Conservation (phyloP, 495 filamentous ascomycete species). For the Apiosordaria backusii region DNA sequence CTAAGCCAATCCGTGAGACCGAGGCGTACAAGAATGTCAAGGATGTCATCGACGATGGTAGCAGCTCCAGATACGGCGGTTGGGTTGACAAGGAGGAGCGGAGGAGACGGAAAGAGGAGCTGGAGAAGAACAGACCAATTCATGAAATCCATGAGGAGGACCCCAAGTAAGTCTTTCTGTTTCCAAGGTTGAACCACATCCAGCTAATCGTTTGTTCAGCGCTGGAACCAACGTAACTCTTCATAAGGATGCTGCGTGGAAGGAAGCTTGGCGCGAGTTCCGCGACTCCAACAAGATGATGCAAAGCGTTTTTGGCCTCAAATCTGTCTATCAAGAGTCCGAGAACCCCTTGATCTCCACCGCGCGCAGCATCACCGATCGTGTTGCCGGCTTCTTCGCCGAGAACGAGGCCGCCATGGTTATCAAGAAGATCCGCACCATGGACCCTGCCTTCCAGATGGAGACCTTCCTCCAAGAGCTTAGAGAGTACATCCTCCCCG, state of each 20-base stretch:
- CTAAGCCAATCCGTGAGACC: slow-evolving; percentile 86
- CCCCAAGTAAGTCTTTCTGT: slow-evolving; percentile 65
- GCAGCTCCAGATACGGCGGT: slow-evolving; percentile 91
- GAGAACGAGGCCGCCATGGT: slow-evolving; percentile 97
- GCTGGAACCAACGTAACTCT: slow-evolving; percentile 91
- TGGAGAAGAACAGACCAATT: slow-evolving; percentile 53
- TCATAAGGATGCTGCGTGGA: slow-evolving; percentile 95
- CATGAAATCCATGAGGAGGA: slow-evolving; percentile 70
- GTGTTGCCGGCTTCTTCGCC: slow-evolving; percentile 91
- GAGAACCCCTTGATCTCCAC: slow-evolving; percentile 94
- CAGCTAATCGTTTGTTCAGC: slow-evolving; percentile 34
- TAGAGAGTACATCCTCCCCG: slow-evolving; percentile 95
- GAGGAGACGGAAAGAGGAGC: slow-evolving; percentile 66
- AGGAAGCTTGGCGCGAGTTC: slow-evolving; percentile 93
- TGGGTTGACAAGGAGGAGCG: slow-evolving; percentile 96
- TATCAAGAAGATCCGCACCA: slow-evolving; percentile 94
- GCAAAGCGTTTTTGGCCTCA: slow-evolving; percentile 80
- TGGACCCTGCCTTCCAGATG: slow-evolving; percentile 92
- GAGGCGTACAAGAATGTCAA: slow-evolving; percentile 93
- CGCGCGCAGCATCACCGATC: slow-evolving; percentile 88
- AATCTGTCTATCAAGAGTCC: slow-evolving; percentile 85
- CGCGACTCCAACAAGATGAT: slow-evolving; percentile 81
- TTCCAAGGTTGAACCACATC: neutral
- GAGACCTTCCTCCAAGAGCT: slow-evolving; percentile 92
- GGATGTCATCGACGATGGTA: slow-evolving; percentile 94